Percentiles rank a stretch among this genome's conserved stretches.
Conservation (phyloP, 345 rosid species). For the Populus davidiana region DNA sequence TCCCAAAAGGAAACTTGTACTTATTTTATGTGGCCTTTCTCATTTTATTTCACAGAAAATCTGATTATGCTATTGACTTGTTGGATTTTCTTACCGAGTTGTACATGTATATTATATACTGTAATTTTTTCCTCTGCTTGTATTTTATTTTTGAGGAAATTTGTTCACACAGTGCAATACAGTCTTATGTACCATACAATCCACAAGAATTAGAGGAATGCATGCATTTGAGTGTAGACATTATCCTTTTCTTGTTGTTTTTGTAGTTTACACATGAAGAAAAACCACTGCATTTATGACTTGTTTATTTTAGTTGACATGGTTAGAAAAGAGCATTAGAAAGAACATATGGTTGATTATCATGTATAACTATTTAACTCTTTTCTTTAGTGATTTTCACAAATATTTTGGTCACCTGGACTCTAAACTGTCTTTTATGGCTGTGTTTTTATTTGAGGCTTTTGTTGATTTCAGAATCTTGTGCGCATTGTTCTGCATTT, state of each 20-base stretch:
- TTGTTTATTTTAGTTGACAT: background rate
- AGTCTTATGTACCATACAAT: background rate
- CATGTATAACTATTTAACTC: background rate
- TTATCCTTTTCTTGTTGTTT: background rate
- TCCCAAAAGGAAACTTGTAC: background rate
- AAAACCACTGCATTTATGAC: background rate
- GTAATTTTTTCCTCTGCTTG: background rate
- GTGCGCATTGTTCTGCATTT: background rate
- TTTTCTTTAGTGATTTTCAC: background rate
- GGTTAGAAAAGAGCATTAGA: background rate
- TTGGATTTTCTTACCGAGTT: background rate
- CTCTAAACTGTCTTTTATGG: background rate
- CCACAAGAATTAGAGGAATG: background rate
- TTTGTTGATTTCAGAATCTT: background rate
- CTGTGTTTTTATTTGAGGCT: background rate
- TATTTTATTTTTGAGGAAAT: background rate
- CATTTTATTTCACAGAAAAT: background rate
- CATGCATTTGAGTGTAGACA: background rate
- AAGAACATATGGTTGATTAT: background rate
- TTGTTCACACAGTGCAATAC: background rate
- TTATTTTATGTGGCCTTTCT: background rate
- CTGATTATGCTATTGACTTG: background rate
- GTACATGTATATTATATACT: background rate
- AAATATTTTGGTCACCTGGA: background rate
- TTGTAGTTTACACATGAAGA: constrained; percentile 1